Base-by-base conservation (phyloP, 2,329 filamentous ascomycete species). In the Pseudogymnoascus sp. region DNA sequence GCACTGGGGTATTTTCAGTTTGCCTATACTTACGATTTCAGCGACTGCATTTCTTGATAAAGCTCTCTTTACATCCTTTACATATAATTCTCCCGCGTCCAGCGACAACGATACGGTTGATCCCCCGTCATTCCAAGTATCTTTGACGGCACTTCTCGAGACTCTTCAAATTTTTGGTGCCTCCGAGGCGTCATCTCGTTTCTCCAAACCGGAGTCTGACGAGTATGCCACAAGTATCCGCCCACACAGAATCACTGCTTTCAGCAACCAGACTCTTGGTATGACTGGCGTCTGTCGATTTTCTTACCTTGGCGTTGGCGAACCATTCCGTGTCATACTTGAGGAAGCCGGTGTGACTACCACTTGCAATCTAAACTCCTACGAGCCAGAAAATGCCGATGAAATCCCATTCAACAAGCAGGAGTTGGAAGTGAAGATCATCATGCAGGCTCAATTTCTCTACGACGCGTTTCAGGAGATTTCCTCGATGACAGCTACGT, bases 111-210 rank as follows among this genome's bases (percentile, higher is more conserved):
- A 69, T 3, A 65, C 72, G 8, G 33, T 21, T 15, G 72, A 78
- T 3, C 80, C 84, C 31, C 87, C 90, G 6, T 84, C 82, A 60
- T 99, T 99, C 72, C 88, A 95, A 72, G 87, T 97, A 66, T 94
- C 92, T 1, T 83, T 99, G 7, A 82, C 87, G 4, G 90, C 93
- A 15, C 82, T 99, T 2, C 84, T 99, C 60, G 94, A 97, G 76
- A 96, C 93, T 0, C 81, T 99, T 6, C 93, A 97, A 71, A 97
- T 99, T 59, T 96, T 99, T 70, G 91, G 91, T 59, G 86, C 92
- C n/a, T 84, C 92, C 52, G 88, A 90, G 66, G 80, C 85, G 12
- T 78, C 83, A 5, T 79, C 78, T 40, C 82, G 82, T 65, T 77
- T 82, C 58, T 78, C 81, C 59, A 86, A 82, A 69, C 77, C 80